Conservation (phyloP, 805 yeast genomes). For the Wickerhamomyces canadensis region DNA sequence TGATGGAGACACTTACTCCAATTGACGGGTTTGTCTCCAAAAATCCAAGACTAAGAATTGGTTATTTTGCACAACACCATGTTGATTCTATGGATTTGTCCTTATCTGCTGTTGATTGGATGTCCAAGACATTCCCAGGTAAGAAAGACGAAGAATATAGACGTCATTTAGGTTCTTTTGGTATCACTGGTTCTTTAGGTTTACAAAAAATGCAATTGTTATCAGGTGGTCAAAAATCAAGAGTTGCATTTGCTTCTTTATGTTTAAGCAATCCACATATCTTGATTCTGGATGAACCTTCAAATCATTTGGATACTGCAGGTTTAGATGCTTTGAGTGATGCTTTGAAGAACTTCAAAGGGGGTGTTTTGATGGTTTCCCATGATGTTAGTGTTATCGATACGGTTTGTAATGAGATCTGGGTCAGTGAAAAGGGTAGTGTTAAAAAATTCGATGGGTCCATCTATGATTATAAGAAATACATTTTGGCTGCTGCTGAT, state of each 20-base stretch:
- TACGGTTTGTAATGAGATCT: conserved; percentile 85
- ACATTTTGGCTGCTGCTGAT: conserved; percentile 73
- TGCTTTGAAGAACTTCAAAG: conserved; percentile 82
- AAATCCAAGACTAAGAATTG: conserved; percentile 85
- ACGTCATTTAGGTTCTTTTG: conserved; percentile 94
- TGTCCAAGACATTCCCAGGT: conserved; percentile 86
- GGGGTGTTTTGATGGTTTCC: conserved; percentile 96
- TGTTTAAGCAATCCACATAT: conserved; percentile 89
- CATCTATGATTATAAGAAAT: conserved; percentile 85
- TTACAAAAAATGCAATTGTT: conserved; percentile 82
- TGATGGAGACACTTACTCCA: conserved; percentile 76
- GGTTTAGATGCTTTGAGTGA: conserved; percentile 95
- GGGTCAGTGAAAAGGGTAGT: conserved; percentile 88
- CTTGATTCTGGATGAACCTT: conserved; percentile 92
- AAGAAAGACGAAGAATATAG: conserved; percentile 95
- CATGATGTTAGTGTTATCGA: conserved; percentile 93
- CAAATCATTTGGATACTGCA: conserved; percentile 96
- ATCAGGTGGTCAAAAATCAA: conserved; percentile 97
- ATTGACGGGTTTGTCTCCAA: conserved; percentile 70
- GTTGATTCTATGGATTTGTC: conserved; percentile 94
- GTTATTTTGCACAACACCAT: conserved; percentile 97
- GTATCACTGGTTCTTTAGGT: conserved; percentile 92
- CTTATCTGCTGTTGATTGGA: conserved; percentile 88
- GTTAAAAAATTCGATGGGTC: conserved; percentile 76
- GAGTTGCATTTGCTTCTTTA: conserved; percentile 96